Evolutionary conservation across 352 stramenopile species (phyloP).

Genomic region (Globisporangium rhizosaccharum): DNA sequence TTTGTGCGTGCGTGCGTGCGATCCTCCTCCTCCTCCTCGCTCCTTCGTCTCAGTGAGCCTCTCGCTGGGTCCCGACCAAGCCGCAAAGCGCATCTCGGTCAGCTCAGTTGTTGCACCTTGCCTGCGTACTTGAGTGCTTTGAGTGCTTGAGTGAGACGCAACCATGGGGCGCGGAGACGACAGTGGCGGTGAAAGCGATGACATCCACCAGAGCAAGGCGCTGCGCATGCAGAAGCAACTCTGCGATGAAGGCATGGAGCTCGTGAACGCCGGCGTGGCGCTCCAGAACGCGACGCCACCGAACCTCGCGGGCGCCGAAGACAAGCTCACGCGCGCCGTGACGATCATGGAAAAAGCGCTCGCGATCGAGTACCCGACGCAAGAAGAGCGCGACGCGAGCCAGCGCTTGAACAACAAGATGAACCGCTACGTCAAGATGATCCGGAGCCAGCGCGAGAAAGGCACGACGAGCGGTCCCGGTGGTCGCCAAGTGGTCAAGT

Average conservation of each 20-base stretch:
- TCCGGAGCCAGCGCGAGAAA: slow-evolving; percentile 71
- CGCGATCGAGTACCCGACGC: slow-evolving; percentile 64
- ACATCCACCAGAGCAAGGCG: slow-evolving; percentile 50
- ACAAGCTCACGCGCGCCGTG: slow-evolving; percentile 64
- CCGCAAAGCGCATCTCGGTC: neutral
- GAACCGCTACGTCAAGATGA: slow-evolving; percentile 86
- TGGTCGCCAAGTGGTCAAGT: slow-evolving; percentile 37
- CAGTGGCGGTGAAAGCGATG: slow-evolving; percentile 57
- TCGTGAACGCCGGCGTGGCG: slow-evolving; percentile 76
- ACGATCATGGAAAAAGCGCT: slow-evolving; percentile 75
- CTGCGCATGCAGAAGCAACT: slow-evolving; percentile 70
- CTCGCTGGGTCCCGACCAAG: neutral
- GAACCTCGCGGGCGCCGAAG: slow-evolving; percentile 43
- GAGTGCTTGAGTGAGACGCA: neutral
- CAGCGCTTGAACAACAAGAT: slow-evolving; percentile 81
- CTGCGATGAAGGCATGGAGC: slow-evolving; percentile 75
- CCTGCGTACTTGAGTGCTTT: neutral
- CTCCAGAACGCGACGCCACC: slow-evolving; percentile 68
- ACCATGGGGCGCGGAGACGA: slow-evolving; percentile 18
- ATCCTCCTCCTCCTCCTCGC: too few species aligned
- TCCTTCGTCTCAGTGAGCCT: neutral
- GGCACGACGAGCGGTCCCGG: slow-evolving; percentile 20
- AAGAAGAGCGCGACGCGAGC: slow-evolving; percentile 68
- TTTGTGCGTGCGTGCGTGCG: too few species aligned
- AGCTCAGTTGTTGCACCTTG: neutral